Percentiles rank a stretch among this genome's conserved stretches.
Evolutionary conservation across 306 rosid species (phyloP).

Genomic region (Leucaena leucocephala): DNA sequence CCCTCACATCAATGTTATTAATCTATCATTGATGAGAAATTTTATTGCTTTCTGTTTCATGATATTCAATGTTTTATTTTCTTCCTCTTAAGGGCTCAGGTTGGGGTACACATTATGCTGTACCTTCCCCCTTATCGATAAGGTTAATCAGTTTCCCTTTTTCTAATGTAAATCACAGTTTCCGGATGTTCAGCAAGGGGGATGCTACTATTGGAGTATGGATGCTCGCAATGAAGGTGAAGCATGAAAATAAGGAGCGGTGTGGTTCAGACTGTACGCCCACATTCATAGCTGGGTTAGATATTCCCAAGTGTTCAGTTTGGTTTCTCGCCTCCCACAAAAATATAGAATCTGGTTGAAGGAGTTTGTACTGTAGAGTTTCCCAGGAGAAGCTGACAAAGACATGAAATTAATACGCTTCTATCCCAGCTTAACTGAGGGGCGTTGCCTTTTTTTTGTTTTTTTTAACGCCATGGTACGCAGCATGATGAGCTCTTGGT

Average conservation of each 20-base stretch:
- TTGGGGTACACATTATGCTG: not conserved
- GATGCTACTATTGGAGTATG: slow-evolving; percentile 97
- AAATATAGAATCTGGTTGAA: not conserved
- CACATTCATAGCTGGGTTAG: slow-evolving; percentile 92
- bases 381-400: not conserved
- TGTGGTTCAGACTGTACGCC: slow-evolving; percentile 71
- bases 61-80: not conserved
- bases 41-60: not conserved
- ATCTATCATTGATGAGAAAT: not conserved
- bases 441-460: too few relatives aligned
- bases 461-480: too few relatives aligned
- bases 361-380: slow-evolving; percentile 17
- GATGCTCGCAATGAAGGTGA: slow-evolving; percentile 99
- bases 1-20: not conserved
- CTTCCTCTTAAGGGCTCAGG: not conserved
- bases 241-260: slow-evolving; percentile 77
- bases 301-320: slow-evolving; percentile 98
- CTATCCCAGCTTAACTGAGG: not conserved
- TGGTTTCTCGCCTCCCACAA: slow-evolving; percentile 41
- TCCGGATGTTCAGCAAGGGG: slow-evolving; percentile 97
- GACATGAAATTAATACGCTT: slow-evolving; percentile 4
- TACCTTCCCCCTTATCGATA: not conserved
- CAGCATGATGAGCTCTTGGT: too few relatives aligned
- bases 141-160: slow-evolving; percentile 29
- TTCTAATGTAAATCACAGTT: slow-evolving; percentile 55